These are phyloP conservation scores for Saxophila tyrrhenica DNA, from an alignment of 495 filamentous ascomycete species.

Conservation along the genomic window DNA sequence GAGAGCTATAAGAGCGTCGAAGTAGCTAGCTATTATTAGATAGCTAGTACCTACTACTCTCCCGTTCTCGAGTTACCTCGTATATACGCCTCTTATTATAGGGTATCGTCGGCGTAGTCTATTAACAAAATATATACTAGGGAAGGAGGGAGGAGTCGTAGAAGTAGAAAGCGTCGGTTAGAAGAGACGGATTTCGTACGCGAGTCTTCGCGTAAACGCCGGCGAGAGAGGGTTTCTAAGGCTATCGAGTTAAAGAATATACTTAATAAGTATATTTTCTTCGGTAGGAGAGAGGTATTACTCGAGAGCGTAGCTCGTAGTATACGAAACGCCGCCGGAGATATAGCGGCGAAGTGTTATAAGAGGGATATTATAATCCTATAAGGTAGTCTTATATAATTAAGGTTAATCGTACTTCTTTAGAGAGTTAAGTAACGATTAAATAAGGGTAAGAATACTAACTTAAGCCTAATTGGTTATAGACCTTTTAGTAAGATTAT, in stretches of 20 bases:
- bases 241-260: background rate
- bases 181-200: background rate
- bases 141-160: background rate
- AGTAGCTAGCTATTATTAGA: background rate
- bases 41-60: background rate
- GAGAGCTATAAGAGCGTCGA: background rate
- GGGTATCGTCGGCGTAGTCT: background rate
- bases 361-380: too few relatives aligned
- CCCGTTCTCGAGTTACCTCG: background rate
- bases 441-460: too few relatives aligned
- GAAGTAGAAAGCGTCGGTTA: background rate
- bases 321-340: background rate
- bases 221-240: background rate
- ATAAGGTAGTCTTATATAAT: too few relatives aligned
- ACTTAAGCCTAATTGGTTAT: too few relatives aligned
- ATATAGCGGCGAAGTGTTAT: too few relatives aligned
- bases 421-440: too few relatives aligned
- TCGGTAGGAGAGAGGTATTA: background rate
- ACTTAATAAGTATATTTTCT: background rate
- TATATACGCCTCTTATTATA: slow-evolving; percentile 1
- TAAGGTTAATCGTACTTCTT: too few relatives aligned
- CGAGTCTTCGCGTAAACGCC: background rate
- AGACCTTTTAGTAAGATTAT: too few relatives aligned
- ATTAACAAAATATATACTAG: background rate
- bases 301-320: background rate